Base-by-base conservation (phyloP, 2,329 filamentous ascomycete species). In the Ophiostoma sp. region DNA sequence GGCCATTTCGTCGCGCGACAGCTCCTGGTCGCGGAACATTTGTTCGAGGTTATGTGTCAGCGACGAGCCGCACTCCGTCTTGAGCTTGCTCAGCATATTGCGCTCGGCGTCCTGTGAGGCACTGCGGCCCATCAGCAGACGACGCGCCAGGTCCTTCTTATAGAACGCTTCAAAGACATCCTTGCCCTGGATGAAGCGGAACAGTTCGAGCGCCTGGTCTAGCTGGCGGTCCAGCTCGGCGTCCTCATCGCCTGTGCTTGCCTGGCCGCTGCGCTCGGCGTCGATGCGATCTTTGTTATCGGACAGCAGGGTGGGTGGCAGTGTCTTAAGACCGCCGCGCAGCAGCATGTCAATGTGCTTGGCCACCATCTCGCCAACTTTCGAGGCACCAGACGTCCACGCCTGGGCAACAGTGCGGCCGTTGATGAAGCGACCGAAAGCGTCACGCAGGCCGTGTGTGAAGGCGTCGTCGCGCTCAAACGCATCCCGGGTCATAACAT, bases 81-180 rank as follows among this genome's bases (percentile, higher is more conserved):
- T 95, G 36, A 99, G 86, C 77, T 97, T 93, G 33, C 93, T 87
- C 66, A 99, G 87, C 96, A 99, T 99, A 82, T 92, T 97, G 76
- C 95, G 90, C 83, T 99, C 97, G 0, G 96, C 95, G 82, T 99
- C 96, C 72, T 95, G 93, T 79, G 94, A 98, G 28, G 95, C 95
- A 80, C 94, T 98, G 76, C 95, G 90, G 52, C 92, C 92, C 93
- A 98, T 95, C 72, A 99, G 87, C 57, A 99, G 84, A 64, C 96
- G 89, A 19, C 95, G 89, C 0, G 97, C 95, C 69, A 99, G 87
- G 79, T 98, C 96, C 79, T 96, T 97, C 85, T 99, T 99, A 87
- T 99, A 99, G 80, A 99, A 99, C 0, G 96, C 95, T 81, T 99
- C 96, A 76, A 99, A 99, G 0, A 98, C 93, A 72, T 97, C 95